These are phyloP conservation scores for Globisporangium parvum DNA, from an alignment of 352 stramenopile genomes.

Conservation along the genomic window DNA sequence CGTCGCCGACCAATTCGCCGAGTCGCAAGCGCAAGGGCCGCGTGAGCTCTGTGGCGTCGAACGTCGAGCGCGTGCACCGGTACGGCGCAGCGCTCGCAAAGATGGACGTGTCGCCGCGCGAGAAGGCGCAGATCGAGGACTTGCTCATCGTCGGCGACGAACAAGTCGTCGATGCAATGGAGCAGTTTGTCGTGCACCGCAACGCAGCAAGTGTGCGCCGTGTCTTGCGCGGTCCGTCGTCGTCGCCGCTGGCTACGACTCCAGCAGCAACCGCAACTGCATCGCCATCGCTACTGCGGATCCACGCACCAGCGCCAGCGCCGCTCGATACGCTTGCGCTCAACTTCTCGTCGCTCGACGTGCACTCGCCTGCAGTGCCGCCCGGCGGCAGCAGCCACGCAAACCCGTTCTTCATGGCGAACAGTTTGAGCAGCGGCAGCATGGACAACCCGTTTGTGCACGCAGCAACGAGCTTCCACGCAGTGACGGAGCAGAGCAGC, in stretches of 20 bases:
- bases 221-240: constrained; percentile 34
- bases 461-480: constrained; percentile 24
- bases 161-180: constrained; percentile 73
- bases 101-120: constrained; percentile 61
- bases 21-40: constrained; percentile 68
- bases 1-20: constrained; percentile 39
- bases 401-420: constrained; percentile 40
- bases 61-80: constrained; percentile 57
- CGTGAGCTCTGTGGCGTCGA: constrained; percentile 60
- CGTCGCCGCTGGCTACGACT: background rate
- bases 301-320: background rate
- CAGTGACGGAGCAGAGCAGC: constrained; percentile 17
- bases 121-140: constrained; percentile 62
- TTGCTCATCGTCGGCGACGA: constrained; percentile 66
- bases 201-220: constrained; percentile 46
- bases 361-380: constrained; percentile 30
- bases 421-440: constrained; percentile 1
- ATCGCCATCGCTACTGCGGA: no score
- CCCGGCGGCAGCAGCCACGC: constrained; percentile 4
- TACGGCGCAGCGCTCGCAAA: constrained; percentile 59
- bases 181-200: constrained; percentile 58
- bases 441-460: constrained; percentile 36
- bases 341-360: constrained; percentile 46
- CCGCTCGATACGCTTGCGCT: constrained; percentile 45
- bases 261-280: background rate